Base-by-base conservation (phyloP, 352 stramenopile genomes). In the Aphanomyces astaci region DNA sequence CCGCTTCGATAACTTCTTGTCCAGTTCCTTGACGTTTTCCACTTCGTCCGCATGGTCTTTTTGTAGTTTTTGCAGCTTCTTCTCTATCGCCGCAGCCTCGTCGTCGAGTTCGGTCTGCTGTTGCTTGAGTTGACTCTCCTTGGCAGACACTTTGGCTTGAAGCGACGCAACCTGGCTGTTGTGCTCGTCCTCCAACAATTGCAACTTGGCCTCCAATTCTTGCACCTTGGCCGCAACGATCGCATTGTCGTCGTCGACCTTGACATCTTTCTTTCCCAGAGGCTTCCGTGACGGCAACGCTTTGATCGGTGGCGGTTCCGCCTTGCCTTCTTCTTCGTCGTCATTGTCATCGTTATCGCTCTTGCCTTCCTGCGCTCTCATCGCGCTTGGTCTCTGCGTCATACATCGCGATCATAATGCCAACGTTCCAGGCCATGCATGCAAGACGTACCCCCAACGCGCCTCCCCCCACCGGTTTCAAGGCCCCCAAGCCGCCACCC, bases 1-100 rank as follows among this genome's bases (percentile, higher is more conserved):
- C 52, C 87, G 87, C 63, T 84, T 90, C n/a, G 87, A 78, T 3
- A 86, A 70, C 46, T 90, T 81, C 19, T 73, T 74, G 32, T 82
- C 87, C 22, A 78, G 70, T 33, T 89, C 79, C 46, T 88, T 89
- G 10, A 86, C 52, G 39, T 78, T 87, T 54, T 66, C 64, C 11
- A 86, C 81, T 46, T 87, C 76, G 7, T 84, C 72, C 17, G 88
- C 77, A 54, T 87, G 66, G 1, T 81, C 36, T n/a, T 85, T 77
- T 4, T 89, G 76, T 0, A 84, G 39, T 33, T 86, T 73, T 46
- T 84, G 75, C 10, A 80, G 28, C 55, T 81, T 84, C n/a, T 63
- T 69, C 45, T 63, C 49, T 17, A 57, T 69, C 5, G 49, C 24
- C 0, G 71, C 66, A 3, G 82, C 27, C 7, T 76, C 74, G 10